Base-by-base conservation (phyloP, 2,329 filamentous ascomycete genomes). In the Ilyonectria mors-panacis region DNA sequence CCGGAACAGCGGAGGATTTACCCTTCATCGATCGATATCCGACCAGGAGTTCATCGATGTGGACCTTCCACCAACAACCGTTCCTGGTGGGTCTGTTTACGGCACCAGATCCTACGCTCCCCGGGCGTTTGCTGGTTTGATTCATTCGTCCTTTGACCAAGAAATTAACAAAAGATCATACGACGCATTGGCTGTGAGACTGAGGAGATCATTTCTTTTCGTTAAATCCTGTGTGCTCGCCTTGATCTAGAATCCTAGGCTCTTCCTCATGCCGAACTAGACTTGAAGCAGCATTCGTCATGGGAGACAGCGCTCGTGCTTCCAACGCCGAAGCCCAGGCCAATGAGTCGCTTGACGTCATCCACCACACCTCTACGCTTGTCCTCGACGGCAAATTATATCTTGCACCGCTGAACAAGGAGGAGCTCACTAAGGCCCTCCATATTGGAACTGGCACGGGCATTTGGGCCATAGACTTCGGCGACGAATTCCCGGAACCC, bases 381-480 rank as follows among this genome's bases (percentile, higher is more conserved):
- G 51, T 71, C 19, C 21, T 71, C 53, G 45, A 67, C 6, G 65
- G 70, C 30, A 72, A 69, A 9, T 68, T 72, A 2, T 62, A 62
- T 57, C 57, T 69, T 10, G 68, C 70, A 0, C 70, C 70, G 2
- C 26, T 72, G 1, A 23, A 67, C 17, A 65, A 65, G 48, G 44
- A 45, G 1, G 7, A 23, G 0, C 19, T 63, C 1, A 33, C 44
- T 7, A 72, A 70, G 7, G 67, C 69, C 1, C 70, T 72, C 0
- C 70, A 72, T 6, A 57, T 72, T 8, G 70, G 70, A 4, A 72
- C 70, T 0, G 70, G 70, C 4, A 72, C 70, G 1, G 70, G 70
- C 0, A 72, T 87, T 50, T 88, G 86, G 87, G 84, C 87, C 12
- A 77, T 70, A 71, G 88, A 89, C 66, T 76, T 81, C 58, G 77